Conservation (phyloP, 2,329 filamentous ascomycete genomes). For the Aspergillus latus region DNA sequence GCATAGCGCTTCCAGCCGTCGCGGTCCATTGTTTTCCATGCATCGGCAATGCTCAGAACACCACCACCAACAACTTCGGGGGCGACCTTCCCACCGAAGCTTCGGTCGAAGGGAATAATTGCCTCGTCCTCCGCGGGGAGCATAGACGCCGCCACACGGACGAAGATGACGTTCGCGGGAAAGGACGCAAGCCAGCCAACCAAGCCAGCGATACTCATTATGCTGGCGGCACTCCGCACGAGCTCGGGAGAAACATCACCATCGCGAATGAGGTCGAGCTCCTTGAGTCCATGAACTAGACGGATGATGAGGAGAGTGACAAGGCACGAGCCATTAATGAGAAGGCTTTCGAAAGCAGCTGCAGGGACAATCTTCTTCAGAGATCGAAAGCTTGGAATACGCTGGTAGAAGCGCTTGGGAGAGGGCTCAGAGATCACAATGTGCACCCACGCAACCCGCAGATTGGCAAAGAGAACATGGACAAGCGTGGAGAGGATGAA, state of each 20-base stretch:
- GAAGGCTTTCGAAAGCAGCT: slow-evolving; percentile 60
- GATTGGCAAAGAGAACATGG: slow-evolving; percentile 62
- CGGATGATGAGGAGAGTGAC: slow-evolving; percentile 47
- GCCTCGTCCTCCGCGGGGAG: slow-evolving; percentile 78
- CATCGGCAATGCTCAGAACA: slow-evolving; percentile 69
- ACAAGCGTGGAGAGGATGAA: slow-evolving; percentile 57
- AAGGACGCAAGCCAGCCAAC: slow-evolving; percentile 66
- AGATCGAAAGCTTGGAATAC: slow-evolving; percentile 65
- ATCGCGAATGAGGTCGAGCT: slow-evolving; percentile 18
- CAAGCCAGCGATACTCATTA: slow-evolving; percentile 45
- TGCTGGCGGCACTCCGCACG: slow-evolving; percentile 4
- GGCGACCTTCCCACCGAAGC: slow-evolving; percentile 73
- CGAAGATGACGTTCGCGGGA: slow-evolving; percentile 72
- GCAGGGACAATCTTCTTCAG: slow-evolving; percentile 72
- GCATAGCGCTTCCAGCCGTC: slow-evolving; percentile 71
- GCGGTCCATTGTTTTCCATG: slow-evolving; percentile 75
- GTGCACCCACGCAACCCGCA: slow-evolving; percentile 80
- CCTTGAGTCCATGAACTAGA: slow-evolving; percentile 33
- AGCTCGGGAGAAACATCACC: slow-evolving; percentile 14
- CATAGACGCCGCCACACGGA: slow-evolving; percentile 83
- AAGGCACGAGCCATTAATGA: slow-evolving; percentile 49
- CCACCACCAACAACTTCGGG: slow-evolving; percentile 73
- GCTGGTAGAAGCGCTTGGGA: slow-evolving; percentile 63
- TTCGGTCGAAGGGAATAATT: slow-evolving; percentile 87
- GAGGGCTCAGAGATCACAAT: slow-evolving; percentile 74